Evolutionary conservation across 805 yeast genomes (phyloP), one percentile per base, ranked within the genome.

Genomic region (Ogataea glucozyma): DNA sequence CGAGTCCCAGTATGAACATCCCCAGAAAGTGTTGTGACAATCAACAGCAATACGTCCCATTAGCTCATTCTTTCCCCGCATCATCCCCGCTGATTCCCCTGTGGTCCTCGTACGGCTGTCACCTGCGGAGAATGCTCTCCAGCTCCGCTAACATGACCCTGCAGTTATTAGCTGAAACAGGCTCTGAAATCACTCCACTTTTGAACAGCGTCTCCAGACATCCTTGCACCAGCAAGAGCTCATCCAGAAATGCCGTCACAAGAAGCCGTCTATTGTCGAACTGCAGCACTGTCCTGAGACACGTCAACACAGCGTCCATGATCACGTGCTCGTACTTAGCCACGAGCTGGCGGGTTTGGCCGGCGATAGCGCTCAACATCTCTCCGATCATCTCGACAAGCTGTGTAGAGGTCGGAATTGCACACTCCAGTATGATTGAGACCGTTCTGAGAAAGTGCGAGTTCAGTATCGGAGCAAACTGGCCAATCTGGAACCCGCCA

Each of bases 391-490:
- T 82, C 26, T 77, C 85, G 1, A 64, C 57, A 18, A 79, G 55
- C 32, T 76, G 73, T 1, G 64, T 49, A 0, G 78, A 64, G 2
- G 78, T 64, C 1, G 88, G 88, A 46, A 77, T 74, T 0, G 85
- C 79, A 38, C 79, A 66, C 40, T 77, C 78, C 16, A 82, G 57
- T 2, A 85, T 52, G n/a, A 84, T 54, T 0, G 79, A 70, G 41
- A 85, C 54, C 0, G 87, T 80, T 41, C 76, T 73, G 34, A 85
- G 51, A 58, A 71, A 83, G 56, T 85, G 90, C 0, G 78, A 70
- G 26, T 70, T 67, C 16, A 84, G 60, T 1, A 83, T 52, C 1
- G 76, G 70, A 1, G 85, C 73, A 52, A 78, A 78, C 30, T 67
- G 71, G 0, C 86, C 85, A 26, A 76, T 62, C 31, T 66, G 64